A percentile compares a stretch with the other conserved stretches of the same genome.
phyloP scores from a whole-genome alignment of 495 filamentous ascomycete species.

The Penicillium dipodomyicola region DNA sequence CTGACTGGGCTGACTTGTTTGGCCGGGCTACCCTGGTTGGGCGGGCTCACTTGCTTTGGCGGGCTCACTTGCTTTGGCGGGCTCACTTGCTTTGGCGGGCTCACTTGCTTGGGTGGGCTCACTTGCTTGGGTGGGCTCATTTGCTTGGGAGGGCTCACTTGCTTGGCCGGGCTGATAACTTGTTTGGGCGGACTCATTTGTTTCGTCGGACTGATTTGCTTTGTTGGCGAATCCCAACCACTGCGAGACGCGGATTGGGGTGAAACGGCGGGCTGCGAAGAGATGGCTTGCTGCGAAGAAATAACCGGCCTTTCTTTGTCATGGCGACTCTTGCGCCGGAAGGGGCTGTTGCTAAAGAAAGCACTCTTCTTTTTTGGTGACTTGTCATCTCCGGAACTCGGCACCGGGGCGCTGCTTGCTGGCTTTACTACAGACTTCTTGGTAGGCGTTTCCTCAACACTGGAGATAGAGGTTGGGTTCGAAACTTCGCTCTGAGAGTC shows the following conservation, averaged over 20 bases:
- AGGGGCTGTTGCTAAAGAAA: conserved; percentile 95
- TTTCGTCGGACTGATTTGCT: conserved; percentile 7
- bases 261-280: conserved; percentile 19
- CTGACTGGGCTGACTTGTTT: conserved; percentile 38
- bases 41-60: conserved; percentile 23
- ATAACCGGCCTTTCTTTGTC: conserved; percentile 66
- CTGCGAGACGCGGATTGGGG: conserved; percentile 25
- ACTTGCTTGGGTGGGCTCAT: conserved; percentile 3
- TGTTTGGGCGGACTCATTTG: conserved; percentile 23
- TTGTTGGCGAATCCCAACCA: conserved; percentile 36
- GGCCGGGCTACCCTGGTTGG: conserved; percentile 13
- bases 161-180: background rate
- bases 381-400: conserved; percentile 56
- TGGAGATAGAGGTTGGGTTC: conserved; percentile 87
- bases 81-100: conserved; percentile 5
- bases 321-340: conserved; percentile 85
- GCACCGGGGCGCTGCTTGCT: conserved; percentile 44
- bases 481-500: conserved; percentile 91
- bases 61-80: conserved; percentile 7
- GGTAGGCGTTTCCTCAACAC: conserved; percentile 57
- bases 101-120: conserved; percentile 25
- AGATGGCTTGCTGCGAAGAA: conserved; percentile 24
- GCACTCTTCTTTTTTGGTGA: conserved; percentile 78
- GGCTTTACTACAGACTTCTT: conserved; percentile 70
- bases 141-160: conserved; percentile 1